Percentiles rank a stretch among this genome's conserved stretches.
These are phyloP conservation scores for Pythium myriotylum DNA, from an alignment of 352 stramenopile genomes.

Conservation along the genomic window DNA sequence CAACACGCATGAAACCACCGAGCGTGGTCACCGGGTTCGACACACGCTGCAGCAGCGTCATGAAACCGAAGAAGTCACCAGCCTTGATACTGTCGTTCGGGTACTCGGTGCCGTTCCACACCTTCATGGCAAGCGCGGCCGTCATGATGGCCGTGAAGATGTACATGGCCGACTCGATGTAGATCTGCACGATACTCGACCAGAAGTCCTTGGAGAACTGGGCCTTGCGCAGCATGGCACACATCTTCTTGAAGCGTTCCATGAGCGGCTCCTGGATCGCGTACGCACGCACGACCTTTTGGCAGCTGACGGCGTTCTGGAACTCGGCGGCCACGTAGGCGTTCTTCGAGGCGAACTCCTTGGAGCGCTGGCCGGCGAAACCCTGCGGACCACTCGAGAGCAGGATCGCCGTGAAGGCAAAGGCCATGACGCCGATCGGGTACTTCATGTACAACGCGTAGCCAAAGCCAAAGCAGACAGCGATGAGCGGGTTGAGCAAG, in stretches of 20 bases:
- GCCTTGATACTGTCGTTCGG: conserved; percentile 50
- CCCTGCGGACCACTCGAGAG: conserved; percentile 83
- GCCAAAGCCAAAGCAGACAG: conserved; percentile 81
- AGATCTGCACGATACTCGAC: conserved; percentile 90
- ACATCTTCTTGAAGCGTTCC: conserved; percentile 70
- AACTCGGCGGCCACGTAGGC: conserved; percentile 88
- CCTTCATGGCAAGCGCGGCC: conserved; percentile 82
- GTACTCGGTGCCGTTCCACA: conserved; percentile 49
- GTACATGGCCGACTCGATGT: conserved; percentile 90
- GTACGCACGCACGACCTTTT: conserved; percentile 89
- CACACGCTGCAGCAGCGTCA: conserved; percentile 76
- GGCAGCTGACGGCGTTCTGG: conserved; percentile 82
- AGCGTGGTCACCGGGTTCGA: conserved; percentile 83
- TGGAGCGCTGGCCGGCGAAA: conserved; percentile 80
- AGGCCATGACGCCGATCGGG: conserved; percentile 81
- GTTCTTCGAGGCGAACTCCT: conserved; percentile 87
- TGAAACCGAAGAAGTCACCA: conserved; percentile 86
- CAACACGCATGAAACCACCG: conserved; percentile 88
- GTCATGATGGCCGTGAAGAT: conserved; percentile 90
- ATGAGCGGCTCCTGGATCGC: conserved; percentile 82
- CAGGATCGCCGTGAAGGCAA: conserved; percentile 79
- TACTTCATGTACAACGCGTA: conserved; percentile 86
- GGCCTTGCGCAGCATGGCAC: conserved; percentile 64
- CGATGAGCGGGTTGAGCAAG: conserved; percentile 78
- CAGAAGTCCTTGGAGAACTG: conserved; percentile 91